A percentile compares a stretch with the other conserved stretches of the same genome.
Conservation (phyloP, 805 yeast species). For the Candida nonsorbophila region DNA sequence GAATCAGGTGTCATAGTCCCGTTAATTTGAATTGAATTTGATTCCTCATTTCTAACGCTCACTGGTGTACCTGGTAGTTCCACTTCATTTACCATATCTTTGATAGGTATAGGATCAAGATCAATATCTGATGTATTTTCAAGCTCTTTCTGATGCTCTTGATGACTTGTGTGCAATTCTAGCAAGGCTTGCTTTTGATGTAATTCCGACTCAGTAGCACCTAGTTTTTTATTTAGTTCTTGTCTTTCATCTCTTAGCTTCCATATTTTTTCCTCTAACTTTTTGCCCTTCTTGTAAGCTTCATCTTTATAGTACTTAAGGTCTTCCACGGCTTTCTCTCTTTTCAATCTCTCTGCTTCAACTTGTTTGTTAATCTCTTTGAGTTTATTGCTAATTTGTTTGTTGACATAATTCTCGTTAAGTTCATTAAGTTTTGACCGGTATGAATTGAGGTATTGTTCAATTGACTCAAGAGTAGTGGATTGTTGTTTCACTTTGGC, state of each 20-base stretch:
- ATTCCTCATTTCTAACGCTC: too few relatives aligned
- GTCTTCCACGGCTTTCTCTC: conserved; percentile 6
- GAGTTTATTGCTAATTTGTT: conserved; percentile 10
- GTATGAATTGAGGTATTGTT: conserved; percentile 49
- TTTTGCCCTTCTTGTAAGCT: conserved; percentile 1
- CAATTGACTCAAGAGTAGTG: conserved; percentile 49
- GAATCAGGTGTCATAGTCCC: too few relatives aligned
- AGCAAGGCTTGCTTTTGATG: too few relatives aligned
- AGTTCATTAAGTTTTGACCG: conserved; percentile 20
- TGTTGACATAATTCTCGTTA: conserved; percentile 18
- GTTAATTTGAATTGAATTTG: too few relatives aligned
- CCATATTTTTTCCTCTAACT: conserved; percentile 5
- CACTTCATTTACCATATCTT: too few relatives aligned
- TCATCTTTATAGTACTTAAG: conserved; percentile 5
- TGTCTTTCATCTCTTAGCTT: conserved; percentile 5
- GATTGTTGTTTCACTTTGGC: conserved; percentile 57
- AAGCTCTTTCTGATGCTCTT: too few relatives aligned
- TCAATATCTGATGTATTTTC: too few relatives aligned
- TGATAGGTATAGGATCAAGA: too few relatives aligned
- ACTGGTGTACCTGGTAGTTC: too few relatives aligned
- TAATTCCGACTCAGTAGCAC: conserved; percentile 1
- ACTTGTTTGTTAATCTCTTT: conserved; percentile 4
- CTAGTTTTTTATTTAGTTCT: conserved; percentile 3
- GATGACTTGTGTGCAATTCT: too few relatives aligned
- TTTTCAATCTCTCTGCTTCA: conserved; percentile 1